Evolutionary conservation across 768 basidiomycete species (phyloP).

Genomic region (Psilocybe sp.): DNA sequence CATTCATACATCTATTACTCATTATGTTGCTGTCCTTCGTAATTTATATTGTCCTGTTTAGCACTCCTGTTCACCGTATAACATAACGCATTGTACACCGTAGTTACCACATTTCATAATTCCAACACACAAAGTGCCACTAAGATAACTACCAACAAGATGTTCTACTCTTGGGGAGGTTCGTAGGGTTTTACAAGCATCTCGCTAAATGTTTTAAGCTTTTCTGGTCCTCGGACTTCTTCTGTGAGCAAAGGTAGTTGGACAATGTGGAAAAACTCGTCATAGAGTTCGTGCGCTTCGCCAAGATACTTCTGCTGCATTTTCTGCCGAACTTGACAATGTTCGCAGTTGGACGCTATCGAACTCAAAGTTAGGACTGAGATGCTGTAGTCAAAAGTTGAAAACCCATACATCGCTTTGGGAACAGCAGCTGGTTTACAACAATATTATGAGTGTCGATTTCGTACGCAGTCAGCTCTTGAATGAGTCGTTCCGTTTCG

Average conservation of each 20-base stretch:
- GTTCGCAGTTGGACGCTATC: conserved; percentile 88
- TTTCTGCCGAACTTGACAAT: conserved; percentile 89
- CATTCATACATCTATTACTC: too few relatives aligned
- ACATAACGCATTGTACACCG: background rate
- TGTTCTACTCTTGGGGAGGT: conserved; percentile 44
- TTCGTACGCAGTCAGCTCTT: conserved; percentile 90
- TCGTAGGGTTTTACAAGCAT: conserved; percentile 85
- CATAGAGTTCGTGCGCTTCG: conserved; percentile 96
- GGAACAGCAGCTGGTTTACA: conserved; percentile 95
- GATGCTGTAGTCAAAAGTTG: background rate
- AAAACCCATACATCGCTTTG: conserved; percentile 68
- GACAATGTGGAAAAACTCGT: conserved; percentile 97
- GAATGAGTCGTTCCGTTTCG: conserved; percentile 97
- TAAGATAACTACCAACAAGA: background rate
- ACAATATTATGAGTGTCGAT: conserved; percentile 99
- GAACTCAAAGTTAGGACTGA: conserved; percentile 3
- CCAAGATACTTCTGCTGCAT: conserved; percentile 99
- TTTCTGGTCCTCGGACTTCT: conserved; percentile 94
- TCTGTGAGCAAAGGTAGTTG: conserved; percentile 92
- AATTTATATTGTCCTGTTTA: too few relatives aligned
- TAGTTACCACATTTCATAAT: background rate
- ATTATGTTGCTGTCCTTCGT: too few relatives aligned
- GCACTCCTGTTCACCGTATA: too few relatives aligned
- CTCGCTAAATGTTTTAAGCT: conserved; percentile 88
- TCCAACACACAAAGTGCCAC: background rate